These are phyloP conservation scores for Xylaria arbuscula DNA, from an alignment of 2,329 filamentous ascomycete genomes.

Conservation along the genomic window DNA sequence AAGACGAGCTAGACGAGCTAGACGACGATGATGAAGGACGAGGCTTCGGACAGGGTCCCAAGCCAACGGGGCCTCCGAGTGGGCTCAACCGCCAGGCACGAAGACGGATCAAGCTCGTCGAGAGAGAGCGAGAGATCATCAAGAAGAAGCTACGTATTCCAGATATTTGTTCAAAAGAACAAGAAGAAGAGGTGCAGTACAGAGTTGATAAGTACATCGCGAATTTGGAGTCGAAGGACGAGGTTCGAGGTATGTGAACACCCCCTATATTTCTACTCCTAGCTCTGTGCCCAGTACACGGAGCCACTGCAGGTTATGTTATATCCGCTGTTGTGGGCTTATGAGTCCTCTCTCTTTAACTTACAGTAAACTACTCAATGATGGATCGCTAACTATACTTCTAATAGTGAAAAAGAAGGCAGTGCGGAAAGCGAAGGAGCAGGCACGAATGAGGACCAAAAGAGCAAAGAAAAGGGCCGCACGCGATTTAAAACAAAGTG, in stretches of 20 bases:
- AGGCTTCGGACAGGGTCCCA: neutral
- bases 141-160: constrained; percentile 43
- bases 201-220: constrained; percentile 42
- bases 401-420: constrained; percentile 40
- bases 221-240: constrained; percentile 36
- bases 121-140: constrained; percentile 43
- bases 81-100: constrained; percentile 46
- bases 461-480: constrained; percentile 34
- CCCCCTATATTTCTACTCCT: neutral
- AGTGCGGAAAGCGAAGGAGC: constrained; percentile 41
- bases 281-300: neutral
- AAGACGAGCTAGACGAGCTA: neutral
- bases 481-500: constrained; percentile 32
- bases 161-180: constrained; percentile 37
- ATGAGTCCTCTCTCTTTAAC: no score
- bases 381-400: neutral
- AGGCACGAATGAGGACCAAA: constrained; percentile 36
- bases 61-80: constrained; percentile 22
- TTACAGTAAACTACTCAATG: neutral
- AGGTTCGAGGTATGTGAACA: constrained; percentile 24
- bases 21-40: neutral
- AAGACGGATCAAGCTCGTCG: constrained; percentile 47
- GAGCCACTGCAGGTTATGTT: neutral
- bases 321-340: neutral
- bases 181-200: constrained; percentile 43